Percentiles rank a stretch among this genome's conserved stretches.
Evolutionary conservation across 2,329 filamentous ascomycete species (phyloP).

Genomic region (Pezicula carpinea): DNA sequence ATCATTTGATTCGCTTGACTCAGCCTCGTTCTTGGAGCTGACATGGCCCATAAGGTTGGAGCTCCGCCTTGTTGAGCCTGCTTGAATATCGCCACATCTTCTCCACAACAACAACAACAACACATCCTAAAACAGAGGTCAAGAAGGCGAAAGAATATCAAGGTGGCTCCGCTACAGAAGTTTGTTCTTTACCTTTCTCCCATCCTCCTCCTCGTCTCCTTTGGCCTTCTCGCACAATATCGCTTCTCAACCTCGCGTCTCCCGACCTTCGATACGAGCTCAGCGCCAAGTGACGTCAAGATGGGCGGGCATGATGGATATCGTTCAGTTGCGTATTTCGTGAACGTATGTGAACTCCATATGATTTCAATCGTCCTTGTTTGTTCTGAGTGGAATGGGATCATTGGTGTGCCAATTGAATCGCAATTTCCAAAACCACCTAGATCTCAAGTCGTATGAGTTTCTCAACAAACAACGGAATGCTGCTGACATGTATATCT

Average conservation of each 20-base stretch:
- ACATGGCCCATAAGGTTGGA: background rate
- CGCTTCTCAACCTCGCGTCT: slow-evolving; percentile 7
- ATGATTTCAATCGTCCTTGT: background rate
- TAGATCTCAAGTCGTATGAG: too few species aligned
- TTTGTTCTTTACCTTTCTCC: slow-evolving; percentile 12
- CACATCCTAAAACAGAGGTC: background rate
- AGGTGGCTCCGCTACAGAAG: slow-evolving; percentile 16
- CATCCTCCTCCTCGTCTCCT: slow-evolving; percentile 13
- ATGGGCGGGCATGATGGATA: slow-evolving; percentile 40
- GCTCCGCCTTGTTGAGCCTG: background rate
- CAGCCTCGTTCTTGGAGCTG: slow-evolving; percentile 17
- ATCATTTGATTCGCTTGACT: slow-evolving; percentile 4
- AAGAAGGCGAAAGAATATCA: slow-evolving; percentile 3
- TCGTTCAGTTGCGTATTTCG: slow-evolving; percentile 67
- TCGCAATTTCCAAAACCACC: background rate
- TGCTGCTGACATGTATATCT: background rate
- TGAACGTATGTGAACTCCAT: slow-evolving; percentile 52
- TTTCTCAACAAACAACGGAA: too few species aligned
- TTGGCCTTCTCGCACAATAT: slow-evolving; percentile 13
- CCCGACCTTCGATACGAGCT: slow-evolving; percentile 2
- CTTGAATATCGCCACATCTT: slow-evolving; percentile 7
- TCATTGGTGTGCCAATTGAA: slow-evolving; percentile 6
- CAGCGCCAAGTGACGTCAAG: slow-evolving; percentile 7
- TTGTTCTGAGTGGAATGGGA: background rate
- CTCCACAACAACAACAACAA: background rate